These are phyloP conservation scores for Craterostigma plantagineum DNA, from an alignment of 257 asterid species.

Conservation along the genomic window DNA sequence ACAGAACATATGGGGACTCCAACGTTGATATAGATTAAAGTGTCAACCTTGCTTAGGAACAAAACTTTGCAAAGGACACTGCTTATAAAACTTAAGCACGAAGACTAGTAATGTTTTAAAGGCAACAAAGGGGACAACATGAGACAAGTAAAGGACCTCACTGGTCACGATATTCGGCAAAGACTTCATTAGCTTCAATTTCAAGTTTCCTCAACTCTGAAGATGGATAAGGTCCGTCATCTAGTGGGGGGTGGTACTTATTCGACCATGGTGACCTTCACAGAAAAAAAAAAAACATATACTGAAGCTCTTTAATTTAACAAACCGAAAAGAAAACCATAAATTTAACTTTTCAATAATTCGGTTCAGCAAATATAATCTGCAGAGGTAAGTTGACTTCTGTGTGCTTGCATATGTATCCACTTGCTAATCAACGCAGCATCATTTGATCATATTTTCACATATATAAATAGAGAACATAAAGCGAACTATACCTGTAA, in stretches of 20 bases:
- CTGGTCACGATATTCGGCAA: conserved; percentile 97
- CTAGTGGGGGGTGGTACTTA: conserved; percentile 68
- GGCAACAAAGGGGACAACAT: conserved; percentile 15
- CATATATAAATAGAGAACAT: not conserved
- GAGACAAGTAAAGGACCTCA: conserved; percentile 84
- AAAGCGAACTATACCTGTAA: conserved; percentile 35
- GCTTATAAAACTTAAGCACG: conserved; percentile 3
- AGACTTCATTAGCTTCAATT: conserved; percentile 89
- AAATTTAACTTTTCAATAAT: no score
- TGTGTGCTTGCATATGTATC: not conserved
- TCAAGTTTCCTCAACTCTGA: conserved; percentile 82
- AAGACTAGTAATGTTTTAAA: not conserved
- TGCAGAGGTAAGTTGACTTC: no score
- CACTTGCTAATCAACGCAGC: no score
- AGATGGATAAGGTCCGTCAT: conserved; percentile 78
- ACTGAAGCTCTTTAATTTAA: no score
- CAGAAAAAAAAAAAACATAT: conserved; percentile 3
- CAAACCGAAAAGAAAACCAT: no score
- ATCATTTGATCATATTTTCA: no score
- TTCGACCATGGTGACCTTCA: conserved; percentile 96
- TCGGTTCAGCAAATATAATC: no score
- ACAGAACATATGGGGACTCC: no score
- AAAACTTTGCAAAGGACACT: no score
- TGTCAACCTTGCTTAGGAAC: no score
- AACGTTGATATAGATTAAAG: no score